These are phyloP conservation scores for Lolium rigidum DNA, from an alignment of 176 grass and related monocot species.

Conservation along the genomic window DNA sequence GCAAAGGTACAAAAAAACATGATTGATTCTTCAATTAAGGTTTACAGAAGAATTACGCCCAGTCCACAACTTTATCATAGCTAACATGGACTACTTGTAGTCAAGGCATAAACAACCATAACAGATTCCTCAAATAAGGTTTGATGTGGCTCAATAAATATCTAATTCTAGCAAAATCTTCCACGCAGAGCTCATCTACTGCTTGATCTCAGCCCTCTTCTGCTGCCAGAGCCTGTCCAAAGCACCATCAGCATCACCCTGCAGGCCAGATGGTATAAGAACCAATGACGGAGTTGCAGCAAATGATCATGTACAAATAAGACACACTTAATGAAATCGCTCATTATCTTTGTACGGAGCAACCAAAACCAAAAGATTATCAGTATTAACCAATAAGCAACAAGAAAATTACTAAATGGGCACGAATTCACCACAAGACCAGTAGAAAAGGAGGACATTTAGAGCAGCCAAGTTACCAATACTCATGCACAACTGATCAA, in stretches of 20 bases:
- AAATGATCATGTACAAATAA: not conserved
- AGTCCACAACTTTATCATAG: not conserved
- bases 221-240: conserved; percentile 64
- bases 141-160: not conserved
- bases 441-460: not conserved
- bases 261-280: conserved; percentile 25
- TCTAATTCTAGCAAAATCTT: conserved; percentile 33
- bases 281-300: conserved; percentile 3
- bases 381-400: not conserved
- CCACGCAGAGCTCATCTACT: conserved; percentile 25
- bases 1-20: not conserved
- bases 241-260: conserved; percentile 67
- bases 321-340: not conserved
- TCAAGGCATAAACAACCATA: conserved; percentile 4
- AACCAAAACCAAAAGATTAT: not conserved
- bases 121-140: not conserved
- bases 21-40: not conserved
- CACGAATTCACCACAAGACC: not conserved
- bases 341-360: not conserved
- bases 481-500: not conserved
- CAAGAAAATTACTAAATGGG: not conserved
- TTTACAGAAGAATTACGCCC: not conserved
- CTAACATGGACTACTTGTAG: not conserved
- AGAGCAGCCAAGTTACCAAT: not conserved
- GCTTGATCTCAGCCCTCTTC: conserved; percentile 51